Base-by-base conservation (phyloP, 2,329 filamentous ascomycete species). In the Alternaria sp. region DNA sequence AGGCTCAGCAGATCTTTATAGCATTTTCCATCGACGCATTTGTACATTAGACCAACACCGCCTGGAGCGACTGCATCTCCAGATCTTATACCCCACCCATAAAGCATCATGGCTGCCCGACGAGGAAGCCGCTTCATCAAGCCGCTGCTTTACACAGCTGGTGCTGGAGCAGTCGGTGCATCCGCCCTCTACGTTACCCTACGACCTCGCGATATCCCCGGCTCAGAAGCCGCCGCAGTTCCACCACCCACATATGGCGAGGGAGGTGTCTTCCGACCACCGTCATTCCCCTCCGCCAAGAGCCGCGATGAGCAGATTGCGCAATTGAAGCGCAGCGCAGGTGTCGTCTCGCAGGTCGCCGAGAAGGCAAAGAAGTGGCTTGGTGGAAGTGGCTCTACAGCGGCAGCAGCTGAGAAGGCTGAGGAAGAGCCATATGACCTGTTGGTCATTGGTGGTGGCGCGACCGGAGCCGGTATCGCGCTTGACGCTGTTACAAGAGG, bases 401-500 rank as follows among this genome's bases (percentile, higher is more conserved):
- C 70, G 37, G 41, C 68, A n/a, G 68, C 74, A 15, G 70, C 68
- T 54, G 71, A 73, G 51, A 69, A 68, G 50, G 72, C 66, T 4
- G 78, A 80, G 15, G 80, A 81, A 11, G 86, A 89, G 46, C 85
- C 88, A 56, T 95, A 94, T 73, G 92, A 95, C 76, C 83, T 96
- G 44, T 83, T 95, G 67, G 84, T 96, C 72, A 92, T 95, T 72
- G 92, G 92, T 61, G 92, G 89, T 67, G 92, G 92, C 68, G 92
- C 92, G 14, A 95, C 92, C 2, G 92, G 92, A 14, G 87, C 92
- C 6, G 92, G 92, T 23, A 93, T 96, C 72, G 92, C 92, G 12
- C 86, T 96, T 49, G 92, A 96, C 80, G 92, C 92, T 37, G 90
- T 89, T 21, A 94, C 92, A 3, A 87, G 92, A 70, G 92, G 92